Percentiles rank a stretch among this genome's conserved stretches.
These are phyloP conservation scores for Leersia perrieri DNA, from an alignment of 176 grass and related monocot genomes.

Conservation along the genomic window DNA sequence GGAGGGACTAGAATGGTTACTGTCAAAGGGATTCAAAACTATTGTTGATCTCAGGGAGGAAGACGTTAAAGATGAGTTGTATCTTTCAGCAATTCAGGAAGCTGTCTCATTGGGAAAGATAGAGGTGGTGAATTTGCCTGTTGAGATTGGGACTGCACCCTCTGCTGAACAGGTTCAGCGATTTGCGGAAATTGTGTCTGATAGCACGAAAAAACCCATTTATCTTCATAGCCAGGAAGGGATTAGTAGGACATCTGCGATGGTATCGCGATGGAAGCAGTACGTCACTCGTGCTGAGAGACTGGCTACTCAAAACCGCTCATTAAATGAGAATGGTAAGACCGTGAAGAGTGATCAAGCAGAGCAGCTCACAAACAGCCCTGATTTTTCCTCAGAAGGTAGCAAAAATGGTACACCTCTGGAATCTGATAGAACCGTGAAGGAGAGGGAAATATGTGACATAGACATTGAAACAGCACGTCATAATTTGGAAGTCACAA, in stretches of 20 bases:
- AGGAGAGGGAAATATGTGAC: slow-evolving; percentile 23
- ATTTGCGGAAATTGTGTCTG: slow-evolving; percentile 74
- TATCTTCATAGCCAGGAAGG: slow-evolving; percentile 97
- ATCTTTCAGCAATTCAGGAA: slow-evolving; percentile 57
- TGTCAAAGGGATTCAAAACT: slow-evolving; percentile 77
- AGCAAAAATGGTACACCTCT: slow-evolving; percentile 32
- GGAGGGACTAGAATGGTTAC: slow-evolving; percentile 78
- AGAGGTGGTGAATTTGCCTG: slow-evolving; percentile 77
- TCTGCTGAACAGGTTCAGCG: slow-evolving; percentile 70
- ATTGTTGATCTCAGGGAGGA: slow-evolving; percentile 82
- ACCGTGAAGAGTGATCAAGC: slow-evolving; percentile 33
- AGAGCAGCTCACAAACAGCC: slow-evolving; percentile 22
- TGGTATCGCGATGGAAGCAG: slow-evolving; percentile 98
- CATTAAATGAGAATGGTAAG: slow-evolving; percentile 52
- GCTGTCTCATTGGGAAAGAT: slow-evolving; percentile 73
- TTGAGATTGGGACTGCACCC: slow-evolving; percentile 79
- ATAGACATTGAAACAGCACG: slow-evolving; percentile 40
- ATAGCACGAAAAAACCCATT: slow-evolving; percentile 59
- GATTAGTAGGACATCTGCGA: slow-evolving; percentile 76
- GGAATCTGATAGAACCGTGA: slow-evolving; percentile 34
- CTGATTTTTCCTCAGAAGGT: slow-evolving; percentile 24
- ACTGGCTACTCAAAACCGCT: slow-evolving; percentile 31
- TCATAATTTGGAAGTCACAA: slow-evolving; percentile 49
- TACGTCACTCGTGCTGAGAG: slow-evolving; percentile 60
- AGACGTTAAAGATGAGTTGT: slow-evolving; percentile 70